Percentiles rank a stretch among this genome's conserved stretches.
Evolutionary conservation across 2,329 filamentous ascomycete species (phyloP).

Genomic region (Biscogniauxia marginata): DNA sequence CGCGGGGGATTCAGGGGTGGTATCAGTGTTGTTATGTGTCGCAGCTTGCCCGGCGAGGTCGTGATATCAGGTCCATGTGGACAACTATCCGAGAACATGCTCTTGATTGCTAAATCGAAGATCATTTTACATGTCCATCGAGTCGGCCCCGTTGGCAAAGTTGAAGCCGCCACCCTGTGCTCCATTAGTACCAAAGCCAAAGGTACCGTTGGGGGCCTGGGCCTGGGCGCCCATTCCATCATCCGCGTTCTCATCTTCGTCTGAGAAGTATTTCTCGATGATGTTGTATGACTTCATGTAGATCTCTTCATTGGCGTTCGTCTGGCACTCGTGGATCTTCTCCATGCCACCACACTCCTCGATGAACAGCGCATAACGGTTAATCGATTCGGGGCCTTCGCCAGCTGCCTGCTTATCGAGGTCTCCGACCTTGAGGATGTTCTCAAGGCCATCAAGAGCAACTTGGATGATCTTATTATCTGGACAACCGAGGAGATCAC

Average conservation of each 20-base stretch:
- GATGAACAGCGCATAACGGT: slow-evolving; percentile 96
- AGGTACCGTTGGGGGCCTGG: slow-evolving; percentile 65
- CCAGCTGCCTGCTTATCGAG: slow-evolving; percentile 92
- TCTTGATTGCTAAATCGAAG: slow-evolving; percentile 2
- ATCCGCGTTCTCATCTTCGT: slow-evolving; percentile 92
- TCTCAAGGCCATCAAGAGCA: slow-evolving; percentile 94
- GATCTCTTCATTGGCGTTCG: slow-evolving; percentile 99
- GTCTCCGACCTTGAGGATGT: slow-evolving; percentile 98
- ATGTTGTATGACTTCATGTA: slow-evolving; percentile 99
- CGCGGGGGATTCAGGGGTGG: slow-evolving; percentile 22
- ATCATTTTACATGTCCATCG: slow-evolving; percentile 61
- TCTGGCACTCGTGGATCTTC: slow-evolving; percentile 99
- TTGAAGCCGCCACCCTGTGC: slow-evolving; percentile 74
- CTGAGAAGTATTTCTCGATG: slow-evolving; percentile 99
- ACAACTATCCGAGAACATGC: background rate
- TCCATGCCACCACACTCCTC: slow-evolving; percentile 99
- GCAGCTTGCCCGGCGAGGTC: slow-evolving; percentile 19
- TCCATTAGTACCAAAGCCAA: slow-evolving; percentile 76
- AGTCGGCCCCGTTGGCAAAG: slow-evolving; percentile 73
- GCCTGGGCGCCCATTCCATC: slow-evolving; percentile 71
- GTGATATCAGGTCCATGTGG: slow-evolving; percentile 17
- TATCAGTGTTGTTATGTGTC: slow-evolving; percentile 27
- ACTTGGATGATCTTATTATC: slow-evolving; percentile 99
- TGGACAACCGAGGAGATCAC: slow-evolving; percentile 90
- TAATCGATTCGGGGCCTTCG: slow-evolving; percentile 75